Evolutionary conservation across 371 early-diverging fungal species (phyloP), one percentile per base, ranked within the genome.

Genomic region (Apophysomyces elegans): DNA sequence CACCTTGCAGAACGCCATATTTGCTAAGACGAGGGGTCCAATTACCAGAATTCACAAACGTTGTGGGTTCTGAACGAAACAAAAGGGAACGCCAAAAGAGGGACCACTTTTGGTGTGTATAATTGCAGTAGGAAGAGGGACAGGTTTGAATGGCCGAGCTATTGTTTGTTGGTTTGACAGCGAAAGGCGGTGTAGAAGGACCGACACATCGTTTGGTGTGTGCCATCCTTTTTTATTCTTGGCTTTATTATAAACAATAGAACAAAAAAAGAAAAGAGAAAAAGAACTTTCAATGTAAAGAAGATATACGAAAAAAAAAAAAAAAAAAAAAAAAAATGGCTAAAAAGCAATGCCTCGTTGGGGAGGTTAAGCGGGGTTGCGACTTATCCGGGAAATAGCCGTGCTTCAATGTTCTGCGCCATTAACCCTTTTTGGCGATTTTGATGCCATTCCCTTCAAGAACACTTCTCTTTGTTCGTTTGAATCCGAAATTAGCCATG

Each of bases 351-450:
- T 7, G 7, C 9, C 21, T 21, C 9, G 35, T 21, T 41, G 41
- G 41, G 41, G 41, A 26, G 13, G 47, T 43, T 11, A n/a, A 16
- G 13, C 21, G 54, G 54, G 5, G 16, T 50, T 18, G 21, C 21
- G 21, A 5, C 21, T 50, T 50, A 50, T 50, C 54, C 54, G 54
- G 54, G 54, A 50, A 50, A 50, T 50, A 50, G 54, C 54, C 54
- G 54, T 50, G 21, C 41, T 50, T 50, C 54, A 21, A 16, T 50
- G n/a, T 5, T 50, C n/a, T 50, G 9, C 16, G 54, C 47, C 16
- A 9, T 50, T 50, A 50, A 21, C 54, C 54, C 16, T 50, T 50
- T 50, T 50, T 7, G 54, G 54, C 21, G 3, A 21, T 26, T n/a
- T 50, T 50, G 54, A 50, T 50, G 54, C 54, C 54, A 50, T 50